Evolutionary conservation across 2,329 filamentous ascomycete species (phyloP).

Genomic region (Westerdykella aurantiaca): DNA sequence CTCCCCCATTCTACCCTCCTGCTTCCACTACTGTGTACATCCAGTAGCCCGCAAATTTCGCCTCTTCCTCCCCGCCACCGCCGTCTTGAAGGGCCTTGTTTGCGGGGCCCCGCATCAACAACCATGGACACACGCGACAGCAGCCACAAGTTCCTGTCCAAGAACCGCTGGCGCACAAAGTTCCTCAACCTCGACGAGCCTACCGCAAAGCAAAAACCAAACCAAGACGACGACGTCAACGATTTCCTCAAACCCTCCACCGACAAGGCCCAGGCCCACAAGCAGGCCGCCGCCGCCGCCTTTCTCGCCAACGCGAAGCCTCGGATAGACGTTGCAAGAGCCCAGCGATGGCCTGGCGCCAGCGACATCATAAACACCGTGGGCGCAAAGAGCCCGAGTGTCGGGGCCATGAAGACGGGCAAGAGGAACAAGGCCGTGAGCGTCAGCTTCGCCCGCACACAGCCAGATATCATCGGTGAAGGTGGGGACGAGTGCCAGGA

Average conservation of each 20-base stretch:
- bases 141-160: conserved; percentile 35
- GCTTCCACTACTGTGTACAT: not conserved
- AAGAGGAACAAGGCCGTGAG: conserved; percentile 58
- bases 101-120: not conserved
- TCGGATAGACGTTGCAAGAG: conserved; percentile 46
- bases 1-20: not conserved
- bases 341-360: conserved; percentile 48
- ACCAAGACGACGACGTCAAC: conserved; percentile 45
- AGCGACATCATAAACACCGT: conserved; percentile 38
- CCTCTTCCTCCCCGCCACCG: too few relatives aligned
- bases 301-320: conserved; percentile 27
- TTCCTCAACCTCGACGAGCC: conserved; percentile 41
- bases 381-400: conserved; percentile 32
- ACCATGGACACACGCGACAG: conserved; percentile 29
- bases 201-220: conserved; percentile 28
- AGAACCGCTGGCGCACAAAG: conserved; percentile 47
- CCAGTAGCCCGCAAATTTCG: too few relatives aligned
- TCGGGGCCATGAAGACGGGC: conserved; percentile 30
- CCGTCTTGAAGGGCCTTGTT: not conserved
- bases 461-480: conserved; percentile 79
- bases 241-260: conserved; percentile 55
- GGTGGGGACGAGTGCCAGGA: conserved; percentile 80
- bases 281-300: conserved; percentile 24
- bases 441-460: conserved; percentile 67
- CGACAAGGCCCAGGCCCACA: conserved; percentile 35